A percentile compares a stretch with the other conserved stretches of the same genome.
Conservation (phyloP, 805 yeast genomes). For the Hanseniaspora nectarophila region DNA sequence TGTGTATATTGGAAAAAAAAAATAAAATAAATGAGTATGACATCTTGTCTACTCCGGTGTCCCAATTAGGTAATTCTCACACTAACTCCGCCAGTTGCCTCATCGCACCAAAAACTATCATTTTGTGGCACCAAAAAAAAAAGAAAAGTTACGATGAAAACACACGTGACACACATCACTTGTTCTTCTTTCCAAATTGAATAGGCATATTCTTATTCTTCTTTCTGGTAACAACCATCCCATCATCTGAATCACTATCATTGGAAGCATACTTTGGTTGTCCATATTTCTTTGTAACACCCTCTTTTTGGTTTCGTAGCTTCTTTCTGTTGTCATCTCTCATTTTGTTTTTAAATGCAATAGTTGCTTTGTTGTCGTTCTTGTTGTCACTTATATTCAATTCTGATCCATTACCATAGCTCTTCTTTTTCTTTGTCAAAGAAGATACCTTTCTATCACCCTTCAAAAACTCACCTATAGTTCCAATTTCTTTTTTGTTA, state of each 20-base stretch:
- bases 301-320: constrained; percentile 14
- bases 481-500: constrained; percentile 23
- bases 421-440: constrained; percentile 25
- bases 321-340: constrained; percentile 20
- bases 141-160: background rate
- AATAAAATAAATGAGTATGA: too few relatives aligned
- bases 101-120: too few relatives aligned
- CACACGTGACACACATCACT: background rate
- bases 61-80: background rate
- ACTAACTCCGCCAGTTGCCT: background rate
- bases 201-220: constrained; percentile 23
- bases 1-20: too few relatives aligned
- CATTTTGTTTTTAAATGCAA: constrained; percentile 28
- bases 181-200: constrained; percentile 20
- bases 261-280: background rate
- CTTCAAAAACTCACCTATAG: constrained; percentile 29
- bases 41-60: too few relatives aligned
- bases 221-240: too few relatives aligned
- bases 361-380: constrained; percentile 29
- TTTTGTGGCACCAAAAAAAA: constrained; percentile 1
- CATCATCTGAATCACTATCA: constrained; percentile 12
- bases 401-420: constrained; percentile 13
- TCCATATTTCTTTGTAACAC: background rate
- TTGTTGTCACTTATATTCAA: constrained; percentile 24
- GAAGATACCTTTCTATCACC: constrained; percentile 27